These are phyloP conservation scores for Termitomyces sp. DNA, from an alignment of 768 basidiomycete genomes.

Conservation along the genomic window DNA sequence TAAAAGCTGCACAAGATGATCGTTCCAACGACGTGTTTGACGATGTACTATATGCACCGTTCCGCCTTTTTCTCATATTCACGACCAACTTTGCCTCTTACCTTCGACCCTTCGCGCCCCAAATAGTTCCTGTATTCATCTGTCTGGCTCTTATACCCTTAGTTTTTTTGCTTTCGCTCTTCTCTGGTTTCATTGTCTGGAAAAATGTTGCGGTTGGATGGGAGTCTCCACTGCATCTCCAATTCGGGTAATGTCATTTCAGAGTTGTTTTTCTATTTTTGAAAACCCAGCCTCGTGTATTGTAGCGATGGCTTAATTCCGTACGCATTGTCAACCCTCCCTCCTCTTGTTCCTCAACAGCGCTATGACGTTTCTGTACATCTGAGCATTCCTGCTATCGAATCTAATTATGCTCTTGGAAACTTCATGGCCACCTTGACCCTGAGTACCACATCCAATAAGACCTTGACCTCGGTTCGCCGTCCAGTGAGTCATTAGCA, in stretches of 20 bases:
- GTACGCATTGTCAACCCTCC: constrained; percentile 51
- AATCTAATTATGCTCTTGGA: constrained; percentile 66
- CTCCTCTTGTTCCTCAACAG: constrained; percentile 50
- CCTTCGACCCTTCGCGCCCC: constrained; percentile 51
- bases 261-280: background rate
- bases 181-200: constrained; percentile 75
- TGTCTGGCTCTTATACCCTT: constrained; percentile 60
- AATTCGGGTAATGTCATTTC: constrained; percentile 59
- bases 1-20: background rate
- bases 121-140: constrained; percentile 60
- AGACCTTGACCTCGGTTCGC: constrained; percentile 54
- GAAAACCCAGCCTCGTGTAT: constrained; percentile 1
- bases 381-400: constrained; percentile 57
- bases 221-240: constrained; percentile 62
- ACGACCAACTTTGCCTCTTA: constrained; percentile 20
- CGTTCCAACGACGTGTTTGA: constrained; percentile 8
- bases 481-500: constrained; percentile 48
- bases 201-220: constrained; percentile 63
- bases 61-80: constrained; percentile 10
- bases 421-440: constrained; percentile 79
- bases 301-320: constrained; percentile 59
- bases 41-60: constrained; percentile 7
- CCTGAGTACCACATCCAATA: constrained; percentile 54
- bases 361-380: constrained; percentile 72
- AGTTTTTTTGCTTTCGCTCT: constrained; percentile 50